A percentile compares a stretch with the other conserved stretches of the same genome.
These are phyloP conservation scores for Pyrenula massariospora DNA, from an alignment of 495 filamentous ascomycete genomes.

Conservation along the genomic window DNA sequence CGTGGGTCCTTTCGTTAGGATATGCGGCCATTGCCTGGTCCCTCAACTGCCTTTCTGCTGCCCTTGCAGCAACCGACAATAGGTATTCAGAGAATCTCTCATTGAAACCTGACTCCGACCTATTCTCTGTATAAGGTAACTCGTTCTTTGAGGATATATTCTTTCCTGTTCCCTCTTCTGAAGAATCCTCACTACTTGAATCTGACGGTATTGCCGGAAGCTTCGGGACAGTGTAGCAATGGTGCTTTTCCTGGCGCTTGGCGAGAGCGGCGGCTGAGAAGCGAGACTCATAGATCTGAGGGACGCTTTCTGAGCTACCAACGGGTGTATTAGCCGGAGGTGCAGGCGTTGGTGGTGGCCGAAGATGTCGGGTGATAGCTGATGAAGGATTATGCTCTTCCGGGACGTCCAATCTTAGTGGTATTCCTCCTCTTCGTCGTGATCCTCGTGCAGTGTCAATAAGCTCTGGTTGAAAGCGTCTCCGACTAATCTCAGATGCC, in stretches of 20 bases:
- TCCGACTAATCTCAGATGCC: constrained; percentile 7
- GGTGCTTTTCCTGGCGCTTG: constrained; percentile 29
- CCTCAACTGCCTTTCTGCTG: constrained; percentile 60
- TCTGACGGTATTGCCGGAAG: constrained; percentile 42
- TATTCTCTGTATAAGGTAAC: constrained; percentile 49
- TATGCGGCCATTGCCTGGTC: constrained; percentile 62
- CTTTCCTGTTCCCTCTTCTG: constrained; percentile 21
- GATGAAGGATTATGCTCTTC: constrained; percentile 13
- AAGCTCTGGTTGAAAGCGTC: constrained; percentile 45
- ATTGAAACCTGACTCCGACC: background rate
- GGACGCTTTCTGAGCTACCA: constrained; percentile 6
- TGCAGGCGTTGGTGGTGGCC: constrained; percentile 7
- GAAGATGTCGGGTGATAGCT: constrained; percentile 3
- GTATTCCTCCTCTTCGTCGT: constrained; percentile 25
- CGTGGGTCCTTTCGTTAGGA: constrained; percentile 51
- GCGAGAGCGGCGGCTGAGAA: constrained; percentile 35
- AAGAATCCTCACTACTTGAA: constrained; percentile 39
- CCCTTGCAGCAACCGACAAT: constrained; percentile 60
- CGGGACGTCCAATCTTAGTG: constrained; percentile 9
- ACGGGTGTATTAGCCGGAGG: constrained; percentile 15
- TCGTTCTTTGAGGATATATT: constrained; percentile 26
- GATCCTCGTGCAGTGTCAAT: constrained; percentile 44
- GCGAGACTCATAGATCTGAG: constrained; percentile 22
- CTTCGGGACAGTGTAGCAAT: constrained; percentile 44
- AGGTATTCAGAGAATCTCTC: constrained; percentile 62